A percentile compares a stretch with the other conserved stretches of the same genome.
Evolutionary conservation across 495 filamentous ascomycete genomes (phyloP).

Genomic region (Copromyces sp.): DNA sequence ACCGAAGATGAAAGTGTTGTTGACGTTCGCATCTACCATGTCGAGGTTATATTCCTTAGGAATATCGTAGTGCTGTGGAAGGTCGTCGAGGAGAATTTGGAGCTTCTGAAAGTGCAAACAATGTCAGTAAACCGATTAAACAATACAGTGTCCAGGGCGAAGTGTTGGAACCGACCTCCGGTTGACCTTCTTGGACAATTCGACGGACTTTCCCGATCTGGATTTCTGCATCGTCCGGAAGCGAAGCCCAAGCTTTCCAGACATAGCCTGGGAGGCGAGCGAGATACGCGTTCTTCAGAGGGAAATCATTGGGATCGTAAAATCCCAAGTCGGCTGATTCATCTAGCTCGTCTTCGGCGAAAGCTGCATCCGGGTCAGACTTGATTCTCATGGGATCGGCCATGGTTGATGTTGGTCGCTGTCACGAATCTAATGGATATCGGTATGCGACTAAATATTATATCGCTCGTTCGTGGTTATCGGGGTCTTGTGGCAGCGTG

Average conservation of each 20-base stretch:
- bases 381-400: conserved; percentile 47
- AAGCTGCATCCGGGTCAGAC: conserved; percentile 55
- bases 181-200: conserved; percentile 7
- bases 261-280: conserved; percentile 67
- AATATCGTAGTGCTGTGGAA: conserved; percentile 51
- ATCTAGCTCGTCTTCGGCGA: conserved; percentile 61
- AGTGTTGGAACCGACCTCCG: background rate
- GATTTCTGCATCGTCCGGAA: conserved; percentile 46
- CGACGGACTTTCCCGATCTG: conserved; percentile 65
- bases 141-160: background rate
- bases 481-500: background rate
- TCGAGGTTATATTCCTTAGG: conserved; percentile 79
- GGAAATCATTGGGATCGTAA: conserved; percentile 23
- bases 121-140: conserved; percentile 3
- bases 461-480: background rate
- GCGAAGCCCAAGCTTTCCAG: conserved; percentile 54
- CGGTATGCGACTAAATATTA: background rate
- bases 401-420: conserved; percentile 13
- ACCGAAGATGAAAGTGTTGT: conserved; percentile 82
- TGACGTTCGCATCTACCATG: conserved; percentile 46
- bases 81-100: conserved; percentile 34
- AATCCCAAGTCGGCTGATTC: conserved; percentile 84
- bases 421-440: background rate
- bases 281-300: conserved; percentile 50
- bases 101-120: conserved; percentile 23